These are phyloP conservation scores for Rosa multiflora DNA, from an alignment of 306 rosid genomes.

Conservation along the genomic window DNA sequence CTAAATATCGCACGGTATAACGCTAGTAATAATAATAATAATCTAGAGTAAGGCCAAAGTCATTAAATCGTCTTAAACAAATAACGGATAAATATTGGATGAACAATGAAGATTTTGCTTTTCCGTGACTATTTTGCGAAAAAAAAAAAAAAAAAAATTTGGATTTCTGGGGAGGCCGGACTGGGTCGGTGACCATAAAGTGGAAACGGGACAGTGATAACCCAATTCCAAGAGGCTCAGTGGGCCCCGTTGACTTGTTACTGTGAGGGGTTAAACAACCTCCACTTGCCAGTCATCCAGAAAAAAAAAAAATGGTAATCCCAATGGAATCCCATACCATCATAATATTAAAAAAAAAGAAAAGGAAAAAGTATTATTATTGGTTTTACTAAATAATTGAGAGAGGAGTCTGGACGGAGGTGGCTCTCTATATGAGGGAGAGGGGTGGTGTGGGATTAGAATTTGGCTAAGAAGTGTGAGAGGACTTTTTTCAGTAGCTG, in stretches of 20 bases:
- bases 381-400: conserved; percentile 9
- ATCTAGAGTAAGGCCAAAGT: neutral
- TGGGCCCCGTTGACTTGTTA: conserved; percentile 60
- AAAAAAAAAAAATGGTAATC: conserved; percentile 27
- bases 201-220: conserved; percentile 54
- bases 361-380: conserved; percentile 21
- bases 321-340: conserved; percentile 20
- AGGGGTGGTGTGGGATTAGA: conserved; percentile 21
- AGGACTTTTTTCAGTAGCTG: conserved; percentile 43
- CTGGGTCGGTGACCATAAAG: conserved; percentile 58
- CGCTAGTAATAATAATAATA: too few relatives aligned
- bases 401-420: neutral
- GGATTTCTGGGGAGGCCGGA: neutral
- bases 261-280: conserved; percentile 42
- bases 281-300: conserved; percentile 63
- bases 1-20: too few relatives aligned
- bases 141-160: too few relatives aligned
- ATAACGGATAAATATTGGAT: neutral
- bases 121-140: too few relatives aligned
- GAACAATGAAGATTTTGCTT: neutral
- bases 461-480: conserved; percentile 48
- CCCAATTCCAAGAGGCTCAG: conserved; percentile 34
- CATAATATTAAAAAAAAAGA: neutral
- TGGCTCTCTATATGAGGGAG: conserved; percentile 8
- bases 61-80: neutral